Percentiles rank a stretch among this genome's conserved stretches.
Conservation (phyloP, 202 grass and related monocot species). For the Tripidium arundinaceum region DNA sequence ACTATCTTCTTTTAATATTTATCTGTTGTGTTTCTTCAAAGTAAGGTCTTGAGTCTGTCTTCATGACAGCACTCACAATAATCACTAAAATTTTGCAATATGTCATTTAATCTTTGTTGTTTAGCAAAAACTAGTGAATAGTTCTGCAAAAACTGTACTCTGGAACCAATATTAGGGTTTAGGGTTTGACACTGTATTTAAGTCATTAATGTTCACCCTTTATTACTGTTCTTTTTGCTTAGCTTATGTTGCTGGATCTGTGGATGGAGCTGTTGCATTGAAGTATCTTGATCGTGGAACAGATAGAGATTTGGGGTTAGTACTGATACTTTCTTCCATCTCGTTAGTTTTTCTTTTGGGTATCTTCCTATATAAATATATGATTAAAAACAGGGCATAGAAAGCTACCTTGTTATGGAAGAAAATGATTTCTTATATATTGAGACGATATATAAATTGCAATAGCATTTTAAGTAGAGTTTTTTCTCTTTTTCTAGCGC, state of each 20-base stretch:
- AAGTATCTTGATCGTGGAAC: conserved; percentile 54
- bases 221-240: conserved; percentile 7
- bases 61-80: background rate
- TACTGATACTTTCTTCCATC: conserved; percentile 29
- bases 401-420: background rate
- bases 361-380: background rate
- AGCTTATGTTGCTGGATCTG: conserved; percentile 56
- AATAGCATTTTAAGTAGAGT: background rate
- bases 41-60: background rate
- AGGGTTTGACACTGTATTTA: background rate
- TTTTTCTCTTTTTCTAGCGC: too few relatives aligned
- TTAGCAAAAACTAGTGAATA: background rate
- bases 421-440: background rate
- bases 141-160: background rate
- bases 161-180: background rate
- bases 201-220: background rate
- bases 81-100: background rate
- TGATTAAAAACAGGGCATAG: background rate
- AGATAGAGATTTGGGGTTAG: conserved; percentile 47
- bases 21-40: conserved; percentile 7
- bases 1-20: background rate
- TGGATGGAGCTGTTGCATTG: conserved; percentile 56
- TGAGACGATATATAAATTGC: background rate
- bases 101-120: background rate
- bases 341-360: background rate